These are phyloP conservation scores for Kodamaea laetipori DNA, from an alignment of 805 yeast species.

Conservation along the genomic window DNA sequence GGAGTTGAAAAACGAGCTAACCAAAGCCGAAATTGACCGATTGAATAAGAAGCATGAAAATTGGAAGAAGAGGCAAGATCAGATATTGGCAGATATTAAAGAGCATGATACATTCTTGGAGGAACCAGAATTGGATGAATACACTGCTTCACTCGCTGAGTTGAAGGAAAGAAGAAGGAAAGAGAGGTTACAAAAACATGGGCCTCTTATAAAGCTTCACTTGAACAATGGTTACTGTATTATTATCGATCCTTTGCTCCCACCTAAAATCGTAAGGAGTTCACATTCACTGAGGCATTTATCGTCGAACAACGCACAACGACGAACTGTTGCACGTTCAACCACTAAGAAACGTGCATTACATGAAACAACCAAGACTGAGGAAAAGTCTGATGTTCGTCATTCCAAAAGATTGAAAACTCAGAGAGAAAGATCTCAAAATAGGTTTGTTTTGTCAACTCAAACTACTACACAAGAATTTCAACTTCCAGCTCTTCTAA, in stretches of 20 bases:
- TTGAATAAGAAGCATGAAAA: conserved; percentile 38
- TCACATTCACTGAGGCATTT: background rate
- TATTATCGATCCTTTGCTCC: conserved; percentile 40
- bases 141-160: conserved; percentile 24
- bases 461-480: background rate
- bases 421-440: no score
- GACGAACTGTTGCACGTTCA: background rate
- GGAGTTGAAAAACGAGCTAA: conserved; percentile 49
- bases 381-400: no score
- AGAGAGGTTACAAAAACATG: conserved; percentile 30
- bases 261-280: conserved; percentile 24
- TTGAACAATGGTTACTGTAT: conserved; percentile 41
- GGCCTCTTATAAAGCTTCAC: conserved; percentile 38
- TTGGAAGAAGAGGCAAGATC: conserved; percentile 39
- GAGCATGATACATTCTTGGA: conserved; percentile 14
- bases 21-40: conserved; percentile 49
- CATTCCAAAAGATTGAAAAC: no score
- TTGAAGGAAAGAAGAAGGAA: conserved; percentile 25
- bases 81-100: conserved; percentile 29
- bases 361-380: no score
- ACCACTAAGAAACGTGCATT: no score
- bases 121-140: conserved; percentile 29
- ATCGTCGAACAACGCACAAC: background rate
- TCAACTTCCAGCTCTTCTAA: background rate
- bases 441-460: background rate